phyloP scores from a whole-genome alignment of 768 basidiomycete species.

The Trametes elegans region DNA sequence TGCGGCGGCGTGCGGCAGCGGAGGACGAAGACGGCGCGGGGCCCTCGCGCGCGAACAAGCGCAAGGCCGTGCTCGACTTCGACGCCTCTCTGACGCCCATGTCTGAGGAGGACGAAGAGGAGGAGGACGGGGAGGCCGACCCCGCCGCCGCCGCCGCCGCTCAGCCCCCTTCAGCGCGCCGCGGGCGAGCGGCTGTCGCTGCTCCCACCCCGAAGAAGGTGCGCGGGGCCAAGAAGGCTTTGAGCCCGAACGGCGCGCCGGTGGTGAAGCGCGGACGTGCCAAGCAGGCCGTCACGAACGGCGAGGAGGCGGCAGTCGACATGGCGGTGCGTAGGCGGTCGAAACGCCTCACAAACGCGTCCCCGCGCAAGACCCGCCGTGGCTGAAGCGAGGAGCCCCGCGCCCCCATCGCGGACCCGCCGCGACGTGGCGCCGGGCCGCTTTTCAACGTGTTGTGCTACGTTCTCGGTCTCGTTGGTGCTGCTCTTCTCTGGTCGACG shows the following conservation, averaged over 20 bases:
- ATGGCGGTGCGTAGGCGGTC: conserved; percentile 9
- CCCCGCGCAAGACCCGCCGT: conserved; percentile 8
- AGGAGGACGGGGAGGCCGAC: conserved; percentile 5
- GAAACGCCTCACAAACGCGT: neutral
- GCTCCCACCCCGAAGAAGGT: neutral
- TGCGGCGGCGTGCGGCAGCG: conserved; percentile 41
- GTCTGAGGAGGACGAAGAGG: conserved; percentile 21
- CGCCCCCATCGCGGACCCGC: neutral
- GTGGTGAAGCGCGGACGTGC: neutral
- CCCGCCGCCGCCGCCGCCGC: neutral
- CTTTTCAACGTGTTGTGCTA: neutral
- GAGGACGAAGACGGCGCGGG: conserved; percentile 22
- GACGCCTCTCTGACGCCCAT: conserved; percentile 24
- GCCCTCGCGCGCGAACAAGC: conserved; percentile 24
- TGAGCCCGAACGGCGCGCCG: neutral
- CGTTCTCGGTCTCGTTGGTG: neutral
- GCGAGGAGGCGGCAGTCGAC: neutral
- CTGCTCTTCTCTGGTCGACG: conserved; percentile 3
- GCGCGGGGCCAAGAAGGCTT: conserved; percentile 3
- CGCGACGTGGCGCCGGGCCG: neutral
- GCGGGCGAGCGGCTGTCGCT: neutral
- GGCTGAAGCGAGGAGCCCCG: neutral
- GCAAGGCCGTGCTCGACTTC: conserved; percentile 35
- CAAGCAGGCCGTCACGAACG: neutral
- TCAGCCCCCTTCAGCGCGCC: neutral